Evolutionary conservation across 2,329 filamentous ascomycete genomes (phyloP).

Genomic region (Clarireedia paspali): DNA sequence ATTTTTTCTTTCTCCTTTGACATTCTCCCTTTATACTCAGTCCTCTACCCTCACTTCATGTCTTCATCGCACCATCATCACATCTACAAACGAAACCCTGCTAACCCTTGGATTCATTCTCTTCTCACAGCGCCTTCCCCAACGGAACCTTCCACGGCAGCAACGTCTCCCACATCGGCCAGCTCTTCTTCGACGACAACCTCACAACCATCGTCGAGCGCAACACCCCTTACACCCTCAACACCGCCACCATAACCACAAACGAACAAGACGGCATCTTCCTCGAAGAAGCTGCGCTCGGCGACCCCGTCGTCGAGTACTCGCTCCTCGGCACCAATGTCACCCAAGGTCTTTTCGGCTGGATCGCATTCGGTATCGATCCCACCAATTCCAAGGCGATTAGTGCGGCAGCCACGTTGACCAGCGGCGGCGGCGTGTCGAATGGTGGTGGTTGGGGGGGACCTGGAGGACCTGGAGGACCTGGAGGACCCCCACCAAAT

Average conservation of each 20-base stretch:
- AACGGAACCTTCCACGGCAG: slow-evolving; percentile 43
- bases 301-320: slow-evolving; percentile 46
- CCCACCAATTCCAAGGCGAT: slow-evolving; percentile 13
- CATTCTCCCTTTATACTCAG: neutral
- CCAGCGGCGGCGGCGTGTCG: neutral
- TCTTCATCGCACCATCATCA: neutral
- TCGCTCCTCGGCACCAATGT: slow-evolving; percentile 42
- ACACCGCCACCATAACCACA: slow-evolving; percentile 38
- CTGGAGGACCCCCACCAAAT: neutral
- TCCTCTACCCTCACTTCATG: neutral
- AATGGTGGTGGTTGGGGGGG: neutral
- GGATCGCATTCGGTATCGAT: slow-evolving; percentile 41
- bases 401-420: neutral
- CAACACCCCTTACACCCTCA: slow-evolving; percentile 38
- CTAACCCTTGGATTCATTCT: neutral
- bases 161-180: slow-evolving; percentile 51
- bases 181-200: slow-evolving; percentile 57
- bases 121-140: slow-evolving; percentile 12
- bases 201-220: slow-evolving; percentile 45
- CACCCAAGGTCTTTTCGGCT: slow-evolving; percentile 40
- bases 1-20: neutral
- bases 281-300: neutral
- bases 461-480: neutral
- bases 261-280: slow-evolving; percentile 38
- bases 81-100: neutral